Evolutionary conservation across 352 stramenopile genomes (phyloP), one percentile per base, ranked within the genome.

Genomic region (Phytophthora pluvialis): DNA sequence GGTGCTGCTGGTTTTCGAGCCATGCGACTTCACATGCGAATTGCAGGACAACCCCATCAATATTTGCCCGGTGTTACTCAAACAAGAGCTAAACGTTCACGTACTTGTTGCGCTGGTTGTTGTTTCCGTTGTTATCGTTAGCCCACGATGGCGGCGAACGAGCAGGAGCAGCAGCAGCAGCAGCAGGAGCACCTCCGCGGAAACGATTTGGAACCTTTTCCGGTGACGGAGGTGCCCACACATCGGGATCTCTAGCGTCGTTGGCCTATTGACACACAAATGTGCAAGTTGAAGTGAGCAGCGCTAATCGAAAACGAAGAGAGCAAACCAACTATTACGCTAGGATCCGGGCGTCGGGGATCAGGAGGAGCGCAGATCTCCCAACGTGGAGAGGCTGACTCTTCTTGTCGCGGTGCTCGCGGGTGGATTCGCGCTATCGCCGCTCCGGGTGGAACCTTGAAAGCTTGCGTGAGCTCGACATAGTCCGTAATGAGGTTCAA

Each of bases 401-500:
- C 67, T 12, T 81, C 70, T 16, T 79, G 67, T 6, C 57, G 56
- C 4, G 61, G 47, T 10, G 47, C 40, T 50, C 69, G 57, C 6
- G 62, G 72, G 13, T 81, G 64, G 13, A 79, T 76, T 18, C 75
- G 71, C 13, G 71, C 60, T 36, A 70, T 69, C 6, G 60, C 69
- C 31, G 66, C 45, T 0, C 78, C 82, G 1, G 73, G 77, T 7
- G 83, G 64, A 25, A 73, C 28, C 50, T 88, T 90, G 57, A 94
- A 89, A 32, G 73, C 68, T 59, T 92, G 86, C 6, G 80, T 81
- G 28, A 88, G 70, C 61, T 94, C 86, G 7, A 83, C 75, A 55
- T 93, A 95, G 72, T 95, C 83, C 6, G 79, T 80, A 46, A 93
- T 90, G 31, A 89, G 59, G 40, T 57, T 91, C 42, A 93, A 75